Evolutionary conservation across 495 filamentous ascomycete species (phyloP), one percentile per base, ranked within the genome.

Genomic region (Darksidea phi): DNA sequence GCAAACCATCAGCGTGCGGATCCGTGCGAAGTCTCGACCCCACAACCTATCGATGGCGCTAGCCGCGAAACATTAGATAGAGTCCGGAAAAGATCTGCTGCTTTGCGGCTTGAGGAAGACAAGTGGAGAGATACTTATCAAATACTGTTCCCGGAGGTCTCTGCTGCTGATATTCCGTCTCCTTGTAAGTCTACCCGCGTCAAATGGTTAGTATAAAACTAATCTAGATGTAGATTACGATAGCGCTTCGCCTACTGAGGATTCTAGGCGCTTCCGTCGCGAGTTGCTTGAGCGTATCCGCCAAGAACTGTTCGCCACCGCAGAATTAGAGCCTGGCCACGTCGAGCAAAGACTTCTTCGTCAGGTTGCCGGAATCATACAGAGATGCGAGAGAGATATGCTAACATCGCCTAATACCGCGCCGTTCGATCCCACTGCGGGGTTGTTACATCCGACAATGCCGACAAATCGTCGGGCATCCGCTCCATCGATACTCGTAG

Each of bases 71-170:
- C 60, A n/a, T 36, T 63, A n/a, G 52, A 57, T 17, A 43, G 26
- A 1, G n/a, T 63, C 1, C 53, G 54, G 2, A 57, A 49, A 21
- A 53, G 60, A 10, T 50, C 42, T 11, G 53, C 60, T 23, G 34
- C 60, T 18, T 37, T 63, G 38, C 28, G 54, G 13, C 60, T 63
- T 7, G 60, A 63, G 26, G 60, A 63, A 26, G 60, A 63, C 47
- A 63, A 63, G 28, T 63, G 60, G 60, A 57, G 54, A 26, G 60
- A 63, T 28, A 48, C 60, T 2, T 63, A 63, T 32, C 32, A 53
- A 7, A 11, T 63, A 3, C 48, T 63, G 0, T 63, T 63, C 48
- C 60, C 60, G 11, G 41, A 51, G 0, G 60, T 63, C 0, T 11
- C 28, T 5, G 37, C 20, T 4, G 46, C 32, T 1, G 60, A 63